Percentiles rank a stretch among this genome's conserved stretches.
These are phyloP conservation scores for Filobasidium floriforme DNA, from an alignment of 768 basidiomycete species.

Conservation along the genomic window DNA sequence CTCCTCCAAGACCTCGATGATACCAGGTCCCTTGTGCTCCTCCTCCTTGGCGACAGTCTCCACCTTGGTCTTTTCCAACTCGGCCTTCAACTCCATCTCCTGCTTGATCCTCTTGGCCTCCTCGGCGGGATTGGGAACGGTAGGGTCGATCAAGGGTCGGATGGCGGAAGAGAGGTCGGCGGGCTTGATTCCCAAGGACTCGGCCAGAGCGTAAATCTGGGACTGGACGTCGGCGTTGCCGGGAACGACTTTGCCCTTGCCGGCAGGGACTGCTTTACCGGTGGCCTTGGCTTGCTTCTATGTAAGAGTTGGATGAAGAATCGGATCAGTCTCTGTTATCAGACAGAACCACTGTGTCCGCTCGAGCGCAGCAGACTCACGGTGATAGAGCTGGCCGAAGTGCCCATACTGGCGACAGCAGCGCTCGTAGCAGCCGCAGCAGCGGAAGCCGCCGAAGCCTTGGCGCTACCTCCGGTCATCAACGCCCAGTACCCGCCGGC, in stretches of 20 bases:
- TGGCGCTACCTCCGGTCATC: constrained; percentile 31
- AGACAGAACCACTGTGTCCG: not conserved
- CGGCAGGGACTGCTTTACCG: not conserved
- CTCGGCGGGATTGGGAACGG: constrained; percentile 40
- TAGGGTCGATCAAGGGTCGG: constrained; percentile 42
- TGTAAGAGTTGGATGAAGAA: not conserved
- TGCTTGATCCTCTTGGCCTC: constrained; percentile 32
- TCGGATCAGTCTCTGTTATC: not conserved
- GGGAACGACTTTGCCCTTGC: not conserved
- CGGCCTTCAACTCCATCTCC: constrained; percentile 30
- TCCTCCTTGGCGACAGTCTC: constrained; percentile 58
- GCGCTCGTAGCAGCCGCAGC: constrained; percentile 19
- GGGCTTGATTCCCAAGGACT: constrained; percentile 37
- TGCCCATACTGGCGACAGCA: constrained; percentile 6
- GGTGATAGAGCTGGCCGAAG: not conserved
- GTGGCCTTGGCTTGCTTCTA: constrained; percentile 9
- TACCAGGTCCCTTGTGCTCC: constrained; percentile 47
- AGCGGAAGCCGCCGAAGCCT: constrained; percentile 17
- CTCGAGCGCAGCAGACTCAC: not conserved
- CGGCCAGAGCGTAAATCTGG: constrained; percentile 38
- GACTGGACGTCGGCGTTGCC: constrained; percentile 32
- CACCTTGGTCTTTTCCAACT: constrained; percentile 25
- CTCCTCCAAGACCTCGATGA: constrained; percentile 39
- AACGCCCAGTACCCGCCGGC: constrained; percentile 44
- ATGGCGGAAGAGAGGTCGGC: constrained; percentile 42